Percentiles rank a stretch among this genome's conserved stretches.
Conservation (phyloP, 345 rosid species). For the Bretschneidera sinensis region DNA sequence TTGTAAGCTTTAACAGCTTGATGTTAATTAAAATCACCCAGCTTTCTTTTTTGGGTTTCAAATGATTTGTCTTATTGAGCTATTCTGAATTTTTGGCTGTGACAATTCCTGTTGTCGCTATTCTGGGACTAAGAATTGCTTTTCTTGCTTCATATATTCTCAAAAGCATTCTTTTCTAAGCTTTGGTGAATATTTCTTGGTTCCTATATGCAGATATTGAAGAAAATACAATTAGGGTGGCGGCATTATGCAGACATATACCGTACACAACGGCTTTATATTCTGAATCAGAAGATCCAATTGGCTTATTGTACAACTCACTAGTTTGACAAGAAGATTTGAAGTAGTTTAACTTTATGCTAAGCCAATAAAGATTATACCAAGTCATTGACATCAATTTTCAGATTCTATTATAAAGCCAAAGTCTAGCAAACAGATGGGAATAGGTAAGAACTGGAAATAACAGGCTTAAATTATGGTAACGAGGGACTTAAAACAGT, state of each 20-base stretch:
- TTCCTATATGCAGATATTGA: background rate
- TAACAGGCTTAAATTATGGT: too few species aligned
- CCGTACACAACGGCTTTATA: background rate
- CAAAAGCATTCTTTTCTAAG: background rate
- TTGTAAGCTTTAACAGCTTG: constrained; percentile 37
- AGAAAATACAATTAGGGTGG: too few species aligned
- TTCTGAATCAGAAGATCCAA: background rate
- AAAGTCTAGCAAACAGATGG: too few species aligned
- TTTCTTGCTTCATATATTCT: background rate
- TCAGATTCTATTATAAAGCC: too few species aligned
- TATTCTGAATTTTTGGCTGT: constrained; percentile 14
- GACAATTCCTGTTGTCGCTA: constrained; percentile 2
- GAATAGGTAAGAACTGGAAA: too few species aligned
- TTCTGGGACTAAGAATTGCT: constrained; percentile 1
- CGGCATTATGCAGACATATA: too few species aligned
- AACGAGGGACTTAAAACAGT: too few species aligned
- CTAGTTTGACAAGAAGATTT: too few species aligned
- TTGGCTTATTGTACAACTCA: too few species aligned
- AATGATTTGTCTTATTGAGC: constrained; percentile 14
- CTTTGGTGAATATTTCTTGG: background rate
- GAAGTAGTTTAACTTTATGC: too few species aligned
- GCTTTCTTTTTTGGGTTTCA: background rate
- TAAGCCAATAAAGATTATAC: too few species aligned
- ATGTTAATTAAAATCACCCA: constrained; percentile 22
- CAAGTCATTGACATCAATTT: too few species aligned